Evolutionary conservation across 1,139 yeast species (phyloP).

Genomic region (Pichia sp.): DNA sequence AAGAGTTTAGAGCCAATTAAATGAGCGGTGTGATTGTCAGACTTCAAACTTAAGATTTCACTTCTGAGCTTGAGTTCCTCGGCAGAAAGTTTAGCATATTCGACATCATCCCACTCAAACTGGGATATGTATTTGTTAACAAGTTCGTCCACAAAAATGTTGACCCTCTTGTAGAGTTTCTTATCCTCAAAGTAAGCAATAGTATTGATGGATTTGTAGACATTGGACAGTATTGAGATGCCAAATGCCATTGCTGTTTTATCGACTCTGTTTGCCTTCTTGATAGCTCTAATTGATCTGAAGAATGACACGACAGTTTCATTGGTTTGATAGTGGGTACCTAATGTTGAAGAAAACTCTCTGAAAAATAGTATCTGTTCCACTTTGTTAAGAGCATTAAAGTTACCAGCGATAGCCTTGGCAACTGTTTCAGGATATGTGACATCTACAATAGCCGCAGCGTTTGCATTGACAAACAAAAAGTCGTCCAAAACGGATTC

Average conservation of each 20-base stretch:
- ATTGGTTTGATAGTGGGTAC: slow-evolving; percentile 23
- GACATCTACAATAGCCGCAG: slow-evolving; percentile 32
- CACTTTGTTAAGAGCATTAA: slow-evolving; percentile 22
- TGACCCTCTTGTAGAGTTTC: slow-evolving; percentile 23
- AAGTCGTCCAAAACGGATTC: slow-evolving; percentile 21
- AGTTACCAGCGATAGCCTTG: slow-evolving; percentile 14
- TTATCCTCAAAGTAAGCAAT: slow-evolving; percentile 23
- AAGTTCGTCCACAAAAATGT: slow-evolving; percentile 18
- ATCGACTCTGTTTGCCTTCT: slow-evolving; percentile 21
- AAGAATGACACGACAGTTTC: slow-evolving; percentile 30
- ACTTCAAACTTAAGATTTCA: slow-evolving; percentile 33
- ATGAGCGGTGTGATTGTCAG: slow-evolving; percentile 27
- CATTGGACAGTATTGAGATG: slow-evolving; percentile 30
- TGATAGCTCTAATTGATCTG: slow-evolving; percentile 26
- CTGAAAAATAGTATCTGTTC: slow-evolving; percentile 33
- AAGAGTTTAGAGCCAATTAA: slow-evolving; percentile 34
- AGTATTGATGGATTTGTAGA: slow-evolving; percentile 26
- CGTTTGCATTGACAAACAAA: slow-evolving; percentile 37
- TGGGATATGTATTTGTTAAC: slow-evolving; percentile 18
- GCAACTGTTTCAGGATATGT: slow-evolving; percentile 19
- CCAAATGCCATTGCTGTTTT: slow-evolving; percentile 23
- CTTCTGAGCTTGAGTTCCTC: slow-evolving; percentile 38
- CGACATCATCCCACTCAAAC: slow-evolving; percentile 23
- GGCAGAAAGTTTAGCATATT: slow-evolving; percentile 13
- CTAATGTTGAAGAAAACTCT: slow-evolving; percentile 33